A percentile compares a stretch with the other conserved stretches of the same genome.
Conservation (phyloP, 1,284 basidiomycete species). For the Inonotus obliquus region DNA sequence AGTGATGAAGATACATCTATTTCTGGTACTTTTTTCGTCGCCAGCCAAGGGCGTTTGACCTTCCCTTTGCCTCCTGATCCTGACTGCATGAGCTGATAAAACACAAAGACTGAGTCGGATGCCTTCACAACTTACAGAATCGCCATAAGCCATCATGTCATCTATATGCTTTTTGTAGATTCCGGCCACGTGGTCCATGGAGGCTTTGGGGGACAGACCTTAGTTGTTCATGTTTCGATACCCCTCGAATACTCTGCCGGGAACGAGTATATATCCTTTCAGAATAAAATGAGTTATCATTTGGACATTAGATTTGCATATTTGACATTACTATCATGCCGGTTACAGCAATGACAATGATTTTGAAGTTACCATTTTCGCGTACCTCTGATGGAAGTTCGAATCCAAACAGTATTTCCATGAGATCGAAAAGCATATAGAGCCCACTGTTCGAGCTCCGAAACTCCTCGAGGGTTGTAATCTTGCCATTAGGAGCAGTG, state of each 20-base stretch:
- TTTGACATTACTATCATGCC: conserved; percentile 43
- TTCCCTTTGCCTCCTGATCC: conserved; percentile 18
- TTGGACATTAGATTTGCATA: conserved; percentile 23
- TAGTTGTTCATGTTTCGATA: conserved; percentile 53
- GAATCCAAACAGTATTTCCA: conserved; percentile 35
- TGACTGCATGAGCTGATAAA: too few species aligned
- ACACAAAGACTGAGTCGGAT: too few species aligned
- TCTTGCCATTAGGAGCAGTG: conserved; percentile 29
- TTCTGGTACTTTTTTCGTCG: too few species aligned
- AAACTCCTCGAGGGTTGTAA: conserved; percentile 31
- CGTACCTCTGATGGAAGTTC: conserved; percentile 38
- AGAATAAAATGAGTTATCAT: neutral
- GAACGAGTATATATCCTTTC: conserved; percentile 40
- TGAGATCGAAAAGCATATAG: conserved; percentile 36
- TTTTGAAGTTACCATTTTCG: conserved; percentile 31
- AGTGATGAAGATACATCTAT: too few species aligned
- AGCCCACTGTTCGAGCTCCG: conserved; percentile 35
- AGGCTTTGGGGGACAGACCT: conserved; percentile 47
- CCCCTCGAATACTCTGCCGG: conserved; percentile 58
- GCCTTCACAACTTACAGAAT: neutral
- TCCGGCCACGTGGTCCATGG: conserved; percentile 46
- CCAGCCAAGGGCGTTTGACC: too few species aligned
- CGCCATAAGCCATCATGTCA: conserved; percentile 45
- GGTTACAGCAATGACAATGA: conserved; percentile 32
- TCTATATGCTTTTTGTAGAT: conserved; percentile 40